These are phyloP conservation scores for Pyrrhoderma noxium DNA, from an alignment of 1,284 basidiomycete species.

Conservation along the genomic window DNA sequence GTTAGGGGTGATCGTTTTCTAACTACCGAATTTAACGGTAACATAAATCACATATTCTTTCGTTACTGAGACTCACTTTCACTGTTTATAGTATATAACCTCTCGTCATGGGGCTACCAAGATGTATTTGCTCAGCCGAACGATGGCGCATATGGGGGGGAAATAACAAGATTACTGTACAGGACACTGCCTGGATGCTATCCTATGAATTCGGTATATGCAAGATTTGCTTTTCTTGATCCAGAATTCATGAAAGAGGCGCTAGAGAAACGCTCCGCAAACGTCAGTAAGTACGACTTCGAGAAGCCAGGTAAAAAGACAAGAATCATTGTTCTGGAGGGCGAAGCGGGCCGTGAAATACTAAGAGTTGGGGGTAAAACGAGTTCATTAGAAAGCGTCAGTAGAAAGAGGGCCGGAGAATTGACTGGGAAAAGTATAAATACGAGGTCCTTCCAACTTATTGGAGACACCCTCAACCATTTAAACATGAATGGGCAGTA, in stretches of 20 bases:
- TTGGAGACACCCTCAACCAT: too few relatives aligned
- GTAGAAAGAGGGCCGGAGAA: too few relatives aligned
- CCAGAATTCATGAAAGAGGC: conserved; percentile 38
- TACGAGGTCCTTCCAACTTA: conserved; percentile 15
- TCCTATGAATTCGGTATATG: conserved; percentile 48
- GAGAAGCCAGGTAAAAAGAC: conserved; percentile 30
- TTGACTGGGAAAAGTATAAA: conserved; percentile 27
- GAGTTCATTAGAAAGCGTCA: conserved; percentile 25
- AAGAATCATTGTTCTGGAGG: conserved; percentile 26
- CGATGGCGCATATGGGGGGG: conserved; percentile 67
- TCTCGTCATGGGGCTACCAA: conserved; percentile 73
- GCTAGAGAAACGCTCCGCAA: conserved; percentile 20
- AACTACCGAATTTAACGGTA: conserved; percentile 64
- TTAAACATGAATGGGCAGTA: conserved; percentile 12
- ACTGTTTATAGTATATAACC: conserved; percentile 45
- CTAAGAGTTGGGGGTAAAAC: conserved; percentile 28
- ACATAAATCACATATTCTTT: conserved; percentile 7
- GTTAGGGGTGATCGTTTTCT: conserved; percentile 63
- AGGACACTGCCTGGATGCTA: conserved; percentile 64
- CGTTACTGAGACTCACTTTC: neutral
- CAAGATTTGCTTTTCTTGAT: conserved; percentile 59
- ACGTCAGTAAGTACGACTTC: conserved; percentile 43
- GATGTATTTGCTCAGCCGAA: conserved; percentile 56
- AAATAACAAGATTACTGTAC: conserved; percentile 67
- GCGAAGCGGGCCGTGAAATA: conserved; percentile 29